Percentiles rank a stretch among this genome's conserved stretches.
Conservation (phyloP, 2,329 filamentous ascomycete species). For the Colletotrichum navitas region DNA sequence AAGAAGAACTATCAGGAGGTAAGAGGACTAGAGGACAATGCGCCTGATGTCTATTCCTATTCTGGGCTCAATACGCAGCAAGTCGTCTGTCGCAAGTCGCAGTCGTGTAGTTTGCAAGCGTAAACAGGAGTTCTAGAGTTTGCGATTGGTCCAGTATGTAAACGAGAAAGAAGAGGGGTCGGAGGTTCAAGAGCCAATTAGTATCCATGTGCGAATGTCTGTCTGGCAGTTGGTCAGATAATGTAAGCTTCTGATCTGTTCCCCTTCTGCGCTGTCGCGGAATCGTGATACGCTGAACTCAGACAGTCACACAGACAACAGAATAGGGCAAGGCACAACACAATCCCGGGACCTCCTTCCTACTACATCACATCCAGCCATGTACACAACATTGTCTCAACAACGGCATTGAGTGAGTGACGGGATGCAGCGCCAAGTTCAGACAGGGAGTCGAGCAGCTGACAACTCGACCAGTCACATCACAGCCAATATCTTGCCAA, state of each 20-base stretch:
- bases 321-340: constrained; percentile 1
- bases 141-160: too few relatives aligned
- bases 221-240: not conserved
- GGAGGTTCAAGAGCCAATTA: not conserved
- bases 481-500: not conserved
- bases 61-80: not conserved
- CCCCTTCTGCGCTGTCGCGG: not conserved
- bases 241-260: not conserved
- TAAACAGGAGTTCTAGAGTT: not conserved
- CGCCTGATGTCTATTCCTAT: not conserved
- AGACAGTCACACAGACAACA: too few relatives aligned
- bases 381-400: not conserved
- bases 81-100: not conserved
- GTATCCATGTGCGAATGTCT: not conserved
- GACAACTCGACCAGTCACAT: constrained; percentile 3
- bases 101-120: too few relatives aligned
- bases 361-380: not conserved
- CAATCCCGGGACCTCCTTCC: not conserved
- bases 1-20: too few relatives aligned
- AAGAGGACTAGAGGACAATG: not conserved
- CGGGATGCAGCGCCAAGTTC: not conserved
- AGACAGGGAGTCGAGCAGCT: not conserved
- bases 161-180: not conserved
- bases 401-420: not conserved
- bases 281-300: not conserved